A percentile compares a stretch with the other conserved stretches of the same genome.
Evolutionary conservation across 352 stramenopile species (phyloP).

Genomic region (Globisporangium polare): DNA sequence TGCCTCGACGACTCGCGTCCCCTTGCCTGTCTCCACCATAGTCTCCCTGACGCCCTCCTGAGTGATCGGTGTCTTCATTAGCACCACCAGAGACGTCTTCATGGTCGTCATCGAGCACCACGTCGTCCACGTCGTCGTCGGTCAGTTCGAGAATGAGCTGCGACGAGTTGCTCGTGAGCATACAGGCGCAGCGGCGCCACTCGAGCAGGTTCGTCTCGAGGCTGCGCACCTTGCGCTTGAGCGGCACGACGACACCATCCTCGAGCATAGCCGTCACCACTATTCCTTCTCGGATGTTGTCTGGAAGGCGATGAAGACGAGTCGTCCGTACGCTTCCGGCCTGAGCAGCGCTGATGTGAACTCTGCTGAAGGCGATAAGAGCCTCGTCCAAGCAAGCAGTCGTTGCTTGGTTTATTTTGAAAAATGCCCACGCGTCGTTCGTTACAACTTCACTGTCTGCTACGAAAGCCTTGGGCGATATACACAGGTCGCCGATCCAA

Average conservation of each 20-base stretch:
- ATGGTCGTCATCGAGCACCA: conserved; percentile 14
- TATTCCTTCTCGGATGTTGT: too few species aligned
- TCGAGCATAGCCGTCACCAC: conserved; percentile 1
- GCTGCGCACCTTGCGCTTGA: conserved; percentile 68
- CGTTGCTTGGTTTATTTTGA: neutral
- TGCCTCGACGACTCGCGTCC: conserved; percentile 3
- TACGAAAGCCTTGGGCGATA: too few species aligned
- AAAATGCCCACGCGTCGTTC: neutral
- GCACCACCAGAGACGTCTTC: neutral
- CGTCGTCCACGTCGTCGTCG: conserved; percentile 23
- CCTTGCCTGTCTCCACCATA: neutral
- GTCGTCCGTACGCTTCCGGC: too few species aligned
- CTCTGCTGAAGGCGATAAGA: neutral
- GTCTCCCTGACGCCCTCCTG: neutral
- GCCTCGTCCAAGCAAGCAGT: neutral
- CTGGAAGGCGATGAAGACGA: too few species aligned
- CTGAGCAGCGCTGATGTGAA: too few species aligned
- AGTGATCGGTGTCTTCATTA: neutral
- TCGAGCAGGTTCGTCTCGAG: conserved; percentile 60
- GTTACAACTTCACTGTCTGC: too few species aligned
- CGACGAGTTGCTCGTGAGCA: conserved; percentile 27
- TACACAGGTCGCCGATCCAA: too few species aligned
- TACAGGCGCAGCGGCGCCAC: conserved; percentile 51
- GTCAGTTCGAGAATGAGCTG: conserved; percentile 33
- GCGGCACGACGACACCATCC: conserved; percentile 21